These are phyloP conservation scores for Oenanthe sinensis DNA, from an alignment of 129 eudicot species.

Conservation along the genomic window DNA sequence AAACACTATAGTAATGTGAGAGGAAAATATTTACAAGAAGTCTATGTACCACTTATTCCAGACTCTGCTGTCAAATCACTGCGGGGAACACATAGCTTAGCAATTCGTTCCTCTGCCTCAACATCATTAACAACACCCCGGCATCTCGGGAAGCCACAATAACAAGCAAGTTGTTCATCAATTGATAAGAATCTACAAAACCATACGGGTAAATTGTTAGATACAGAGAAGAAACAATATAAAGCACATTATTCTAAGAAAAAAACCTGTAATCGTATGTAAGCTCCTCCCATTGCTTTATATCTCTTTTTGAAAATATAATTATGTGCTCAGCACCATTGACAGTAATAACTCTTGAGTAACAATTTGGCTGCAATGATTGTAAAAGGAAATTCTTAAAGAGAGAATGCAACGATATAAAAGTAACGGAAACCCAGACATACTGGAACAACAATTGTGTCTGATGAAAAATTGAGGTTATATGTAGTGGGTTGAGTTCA, in stretches of 20 bases:
- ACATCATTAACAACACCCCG: slow-evolving; percentile 90
- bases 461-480: background rate
- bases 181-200: slow-evolving; percentile 62
- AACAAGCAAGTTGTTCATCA: slow-evolving; percentile 82
- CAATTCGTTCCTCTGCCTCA: slow-evolving; percentile 70
- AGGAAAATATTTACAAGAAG: background rate
- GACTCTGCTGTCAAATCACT: slow-evolving; percentile 63
- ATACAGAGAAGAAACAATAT: background rate
- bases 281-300: slow-evolving; percentile 72
- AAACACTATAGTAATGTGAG: background rate
- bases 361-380: slow-evolving; percentile 83
- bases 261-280: slow-evolving; percentile 92
- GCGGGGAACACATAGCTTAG: slow-evolving; percentile 60
- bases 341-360: slow-evolving; percentile 88
- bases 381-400: background rate
- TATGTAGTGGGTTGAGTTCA: background rate
- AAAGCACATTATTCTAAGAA: slow-evolving; percentile 8
- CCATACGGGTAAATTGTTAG: background rate
- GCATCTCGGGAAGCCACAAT: slow-evolving; percentile 89
- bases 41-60: slow-evolving; percentile 46
- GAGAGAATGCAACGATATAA: background rate
- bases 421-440: background rate
- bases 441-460: background rate
- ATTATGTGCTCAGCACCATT: slow-evolving; percentile 89
- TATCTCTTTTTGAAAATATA: slow-evolving; percentile 92